Evolutionary conservation across 2,329 filamentous ascomycete species (phyloP).

Genomic region (Pseudocercospora crystallina): DNA sequence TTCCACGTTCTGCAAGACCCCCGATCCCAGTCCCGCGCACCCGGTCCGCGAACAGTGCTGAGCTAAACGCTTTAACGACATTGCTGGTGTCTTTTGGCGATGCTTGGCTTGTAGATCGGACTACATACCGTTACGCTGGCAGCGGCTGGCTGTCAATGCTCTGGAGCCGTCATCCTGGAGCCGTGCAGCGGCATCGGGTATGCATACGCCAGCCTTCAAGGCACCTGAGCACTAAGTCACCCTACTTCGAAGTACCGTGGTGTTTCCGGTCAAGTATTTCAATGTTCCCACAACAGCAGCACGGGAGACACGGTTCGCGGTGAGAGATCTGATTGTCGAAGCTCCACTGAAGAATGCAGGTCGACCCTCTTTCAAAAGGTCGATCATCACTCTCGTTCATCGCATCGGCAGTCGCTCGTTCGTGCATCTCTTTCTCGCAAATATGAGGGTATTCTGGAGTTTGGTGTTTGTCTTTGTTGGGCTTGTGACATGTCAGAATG

Average conservation of each 20-base stretch:
- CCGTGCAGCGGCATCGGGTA: too few relatives aligned
- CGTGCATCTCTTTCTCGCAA: background rate
- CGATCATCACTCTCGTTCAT: background rate
- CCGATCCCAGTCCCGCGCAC: background rate
- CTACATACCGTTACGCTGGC: background rate
- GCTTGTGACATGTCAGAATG: conserved; percentile 5
- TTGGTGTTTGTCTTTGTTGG: conserved; percentile 1
- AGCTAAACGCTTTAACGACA: background rate
- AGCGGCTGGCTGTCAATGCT: too few relatives aligned
- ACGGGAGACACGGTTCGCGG: background rate
- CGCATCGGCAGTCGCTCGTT: background rate
- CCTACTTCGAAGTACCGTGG: too few relatives aligned
- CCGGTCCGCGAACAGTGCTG: conserved; percentile 4
- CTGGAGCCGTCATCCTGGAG: too few relatives aligned
- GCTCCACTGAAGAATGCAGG: background rate
- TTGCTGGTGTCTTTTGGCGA: background rate
- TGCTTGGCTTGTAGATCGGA: background rate
- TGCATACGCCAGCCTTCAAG: too few relatives aligned
- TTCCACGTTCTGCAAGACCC: background rate
- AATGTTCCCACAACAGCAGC: background rate
- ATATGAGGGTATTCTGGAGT: conserved; percentile 14
- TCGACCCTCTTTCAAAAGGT: too few relatives aligned
- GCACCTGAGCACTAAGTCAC: too few relatives aligned
- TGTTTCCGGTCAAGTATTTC: too few relatives aligned
- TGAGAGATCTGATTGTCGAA: background rate